Percentiles rank a stretch among this genome's conserved stretches.
Evolutionary conservation across 2,329 filamentous ascomycete species (phyloP).

Genomic region (Aspergillus sp.): DNA sequence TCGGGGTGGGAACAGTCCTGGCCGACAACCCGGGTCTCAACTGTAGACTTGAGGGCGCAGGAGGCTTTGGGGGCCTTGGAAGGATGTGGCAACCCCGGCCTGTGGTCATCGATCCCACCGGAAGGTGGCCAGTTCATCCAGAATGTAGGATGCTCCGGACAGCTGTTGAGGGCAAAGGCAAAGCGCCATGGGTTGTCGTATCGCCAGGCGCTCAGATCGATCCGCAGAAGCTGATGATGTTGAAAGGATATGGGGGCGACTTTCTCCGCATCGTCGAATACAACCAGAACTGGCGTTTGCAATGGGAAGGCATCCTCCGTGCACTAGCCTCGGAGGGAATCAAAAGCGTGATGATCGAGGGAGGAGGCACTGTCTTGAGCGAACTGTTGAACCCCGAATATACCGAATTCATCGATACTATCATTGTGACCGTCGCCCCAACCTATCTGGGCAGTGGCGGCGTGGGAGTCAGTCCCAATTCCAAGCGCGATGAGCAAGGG

Average conservation of each 20-base stretch:
- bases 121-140: constrained; percentile 65
- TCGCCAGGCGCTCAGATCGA: constrained; percentile 47
- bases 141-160: constrained; percentile 65
- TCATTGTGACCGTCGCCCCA: constrained; percentile 86
- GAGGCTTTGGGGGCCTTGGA: constrained; percentile 54
- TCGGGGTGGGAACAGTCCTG: constrained; percentile 79
- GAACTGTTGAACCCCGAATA: constrained; percentile 65
- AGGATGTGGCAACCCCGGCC: constrained; percentile 69
- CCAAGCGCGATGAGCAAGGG: constrained; percentile 50
- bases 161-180: constrained; percentile 62
- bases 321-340: constrained; percentile 60
- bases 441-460: constrained; percentile 84
- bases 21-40: constrained; percentile 85
- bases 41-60: constrained; percentile 65
- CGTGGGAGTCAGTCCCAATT: constrained; percentile 71
- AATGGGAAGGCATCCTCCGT: constrained; percentile 64
- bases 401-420: constrained; percentile 65
- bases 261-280: constrained; percentile 41
- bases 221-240: constrained; percentile 42
- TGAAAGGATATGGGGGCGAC: constrained; percentile 47
- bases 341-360: constrained; percentile 85
- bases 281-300: constrained; percentile 47
- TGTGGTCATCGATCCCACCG: constrained; percentile 74
- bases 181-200: constrained; percentile 70
- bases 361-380: constrained; percentile 79